A percentile compares a stretch with the other conserved stretches of the same genome.
phyloP scores from a whole-genome alignment of 805 yeast species.

The Wickerhamomyces chambardii region DNA sequence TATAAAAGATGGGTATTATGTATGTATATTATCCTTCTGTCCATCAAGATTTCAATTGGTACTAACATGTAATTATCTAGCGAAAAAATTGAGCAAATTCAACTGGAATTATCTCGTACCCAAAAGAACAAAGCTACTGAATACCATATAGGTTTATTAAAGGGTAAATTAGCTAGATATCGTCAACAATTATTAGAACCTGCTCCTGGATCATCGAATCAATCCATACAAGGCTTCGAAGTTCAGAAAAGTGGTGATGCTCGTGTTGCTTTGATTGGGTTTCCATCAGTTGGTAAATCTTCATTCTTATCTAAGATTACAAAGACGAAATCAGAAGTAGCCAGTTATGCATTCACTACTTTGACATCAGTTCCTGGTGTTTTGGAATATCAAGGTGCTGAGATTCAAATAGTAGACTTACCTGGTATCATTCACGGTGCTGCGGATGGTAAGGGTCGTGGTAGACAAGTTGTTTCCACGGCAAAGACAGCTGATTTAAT shows the following conservation, averaged over 20 bases:
- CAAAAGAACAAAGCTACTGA: constrained; percentile 98
- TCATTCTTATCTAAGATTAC: constrained; percentile 85
- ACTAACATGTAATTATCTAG: background rate
- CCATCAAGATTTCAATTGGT: too few relatives aligned
- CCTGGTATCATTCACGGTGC: constrained; percentile 98
- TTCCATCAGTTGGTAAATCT: constrained; percentile 97
- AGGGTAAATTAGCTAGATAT: constrained; percentile 90
- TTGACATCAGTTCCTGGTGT: constrained; percentile 96
- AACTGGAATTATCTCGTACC: constrained; percentile 88
- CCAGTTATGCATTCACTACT: constrained; percentile 92
- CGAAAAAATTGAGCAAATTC: constrained; percentile 83
- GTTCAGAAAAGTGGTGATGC: constrained; percentile 96
- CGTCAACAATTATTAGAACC: constrained; percentile 91
- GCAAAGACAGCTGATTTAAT: constrained; percentile 92
- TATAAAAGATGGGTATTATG: background rate
- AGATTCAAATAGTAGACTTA: constrained; percentile 92
- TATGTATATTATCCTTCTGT: too few relatives aligned
- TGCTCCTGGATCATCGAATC: constrained; percentile 55
- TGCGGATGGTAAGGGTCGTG: constrained; percentile 94
- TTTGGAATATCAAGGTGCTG: constrained; percentile 91
- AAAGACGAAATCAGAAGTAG: constrained; percentile 90
- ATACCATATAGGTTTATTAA: constrained; percentile 87
- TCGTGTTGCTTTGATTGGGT: constrained; percentile 89
- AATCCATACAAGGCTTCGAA: constrained; percentile 81
- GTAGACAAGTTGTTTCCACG: constrained; percentile 93